Conservation (phyloP, 2,329 filamentous ascomycete species). For the Fusarium albosuccineum region DNA sequence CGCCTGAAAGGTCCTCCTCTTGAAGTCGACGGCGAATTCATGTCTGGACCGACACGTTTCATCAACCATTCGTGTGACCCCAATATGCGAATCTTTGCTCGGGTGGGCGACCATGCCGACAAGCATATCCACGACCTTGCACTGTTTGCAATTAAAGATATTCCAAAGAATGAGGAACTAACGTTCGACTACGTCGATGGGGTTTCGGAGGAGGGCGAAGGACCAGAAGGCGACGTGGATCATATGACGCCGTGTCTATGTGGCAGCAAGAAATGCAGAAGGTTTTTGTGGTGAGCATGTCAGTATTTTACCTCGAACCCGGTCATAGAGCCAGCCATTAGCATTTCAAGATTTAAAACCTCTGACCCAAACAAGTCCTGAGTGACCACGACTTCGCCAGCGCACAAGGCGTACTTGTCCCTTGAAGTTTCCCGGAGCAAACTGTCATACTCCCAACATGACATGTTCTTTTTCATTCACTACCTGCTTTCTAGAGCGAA, state of each 20-base stretch:
- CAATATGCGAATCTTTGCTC: conserved; percentile 83
- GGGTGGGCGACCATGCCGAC: conserved; percentile 82
- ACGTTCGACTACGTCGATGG: conserved; percentile 86
- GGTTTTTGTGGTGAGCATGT: conserved; percentile 72
- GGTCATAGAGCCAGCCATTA: not conserved
- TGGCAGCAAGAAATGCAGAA: conserved; percentile 74
- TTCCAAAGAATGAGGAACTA: conserved; percentile 75
- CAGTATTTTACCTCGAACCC: not conserved
- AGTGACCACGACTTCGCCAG: too few relatives aligned
- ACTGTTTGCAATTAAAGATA: conserved; percentile 78
- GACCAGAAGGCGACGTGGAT: conserved; percentile 54
- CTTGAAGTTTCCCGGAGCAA: too few relatives aligned
- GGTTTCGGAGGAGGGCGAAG: conserved; percentile 64
- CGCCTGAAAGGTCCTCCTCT: conserved; percentile 68
- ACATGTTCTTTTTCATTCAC: not conserved
- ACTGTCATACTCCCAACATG: too few relatives aligned
- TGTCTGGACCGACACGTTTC: conserved; percentile 83
- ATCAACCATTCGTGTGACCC: conserved; percentile 88
- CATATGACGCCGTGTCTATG: conserved; percentile 74
- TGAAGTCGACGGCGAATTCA: conserved; percentile 79
- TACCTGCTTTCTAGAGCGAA: not conserved
- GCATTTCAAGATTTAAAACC: too few relatives aligned
- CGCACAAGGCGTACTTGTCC: too few relatives aligned
- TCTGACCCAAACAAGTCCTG: too few relatives aligned
- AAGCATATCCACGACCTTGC: conserved; percentile 81